Evolutionary conservation across 2,329 filamentous ascomycete species (phyloP), one percentile per base, ranked within the genome.

Genomic region (Arthrobotrys pseudoclavata): DNA sequence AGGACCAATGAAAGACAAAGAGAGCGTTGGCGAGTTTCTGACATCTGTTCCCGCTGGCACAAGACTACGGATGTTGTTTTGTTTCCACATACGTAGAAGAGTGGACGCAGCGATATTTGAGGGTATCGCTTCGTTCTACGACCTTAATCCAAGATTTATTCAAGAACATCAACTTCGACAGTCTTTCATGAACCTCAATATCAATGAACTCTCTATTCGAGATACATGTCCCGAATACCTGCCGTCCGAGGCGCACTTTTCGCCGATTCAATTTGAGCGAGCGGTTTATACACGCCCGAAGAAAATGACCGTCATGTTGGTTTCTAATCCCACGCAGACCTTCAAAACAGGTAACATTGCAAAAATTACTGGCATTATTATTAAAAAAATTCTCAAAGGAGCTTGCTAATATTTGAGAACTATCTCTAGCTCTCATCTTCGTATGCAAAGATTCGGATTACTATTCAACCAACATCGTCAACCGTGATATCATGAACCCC

Each of bases 241-340:
- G 3, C 71, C 71, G 1, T 76, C 71, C 2, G 71, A 76, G 37
- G 45, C 63, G 7, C 9, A 29, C 15, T 69, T 69, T 57, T 76
- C 71, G 61, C 71, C 71, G 9, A 62, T 76, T 7, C 55, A 57
- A 9, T 31, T 76, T 0, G 47, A 63, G 18, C 6, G 55, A 13
- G 34, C 53, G 7, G 20, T 63, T 18, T 22, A 3, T 0, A 40
- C 53, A 7, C 31, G 63, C 0, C 53, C 1, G 24, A 76, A 76
- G n/a, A 62, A 57, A 13, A 64, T 31, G 0, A 69, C 31, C 3
- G 5, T 69, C 12, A 1, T 60, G 10, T 4, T 76, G 4, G 18
- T 24, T 52, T 69, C 71, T 0, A 24, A 24, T n/a, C 45, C 53
- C 1, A 9, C 42, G 9, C 47, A 50, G n/a, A 47, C 42, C 10